Conservation (phyloP, 2,329 filamentous ascomycete genomes). For the Xylaria sp. region DNA sequence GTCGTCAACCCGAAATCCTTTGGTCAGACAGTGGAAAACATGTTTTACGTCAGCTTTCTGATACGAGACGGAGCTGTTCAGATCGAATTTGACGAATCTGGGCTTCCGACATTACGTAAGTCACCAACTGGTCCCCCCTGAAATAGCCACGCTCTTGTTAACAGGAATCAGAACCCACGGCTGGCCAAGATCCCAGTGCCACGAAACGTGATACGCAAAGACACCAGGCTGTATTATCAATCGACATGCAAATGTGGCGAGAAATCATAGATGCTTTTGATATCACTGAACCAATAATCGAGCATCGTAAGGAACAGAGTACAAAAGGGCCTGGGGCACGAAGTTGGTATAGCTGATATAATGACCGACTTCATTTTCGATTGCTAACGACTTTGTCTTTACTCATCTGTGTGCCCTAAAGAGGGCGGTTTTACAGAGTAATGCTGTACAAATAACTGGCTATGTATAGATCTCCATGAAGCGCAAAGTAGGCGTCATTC, state of each 20-base stretch:
- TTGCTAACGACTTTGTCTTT: background rate
- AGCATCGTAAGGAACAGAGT: slow-evolving; percentile 75
- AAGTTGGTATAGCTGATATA: slow-evolving; percentile 73
- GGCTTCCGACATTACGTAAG: slow-evolving; percentile 84
- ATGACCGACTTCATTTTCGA: background rate
- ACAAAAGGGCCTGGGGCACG: slow-evolving; percentile 63
- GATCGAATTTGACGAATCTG: slow-evolving; percentile 77
- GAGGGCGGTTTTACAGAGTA: background rate
- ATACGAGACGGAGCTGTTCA: slow-evolving; percentile 85
- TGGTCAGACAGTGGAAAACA: slow-evolving; percentile 93
- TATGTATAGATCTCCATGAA: slow-evolving; percentile 23
- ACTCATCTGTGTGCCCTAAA: background rate
- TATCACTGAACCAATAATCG: slow-evolving; percentile 84
- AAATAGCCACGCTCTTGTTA: slow-evolving; percentile 28
- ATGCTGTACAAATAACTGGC: slow-evolving; percentile 25
- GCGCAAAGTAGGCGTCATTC: slow-evolving; percentile 20
- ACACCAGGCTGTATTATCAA: slow-evolving; percentile 87
- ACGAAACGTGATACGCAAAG: slow-evolving; percentile 67
- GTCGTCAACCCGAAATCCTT: slow-evolving; percentile 91
- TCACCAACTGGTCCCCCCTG: slow-evolving; percentile 41
- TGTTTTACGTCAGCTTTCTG: slow-evolving; percentile 96
- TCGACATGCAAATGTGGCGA: slow-evolving; percentile 87
- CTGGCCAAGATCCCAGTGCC: slow-evolving; percentile 54
- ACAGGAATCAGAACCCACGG: slow-evolving; percentile 52
- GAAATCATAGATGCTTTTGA: slow-evolving; percentile 80